Base-by-base conservation (phyloP, 441 rosid species). In the Bruguiera hainesii region DNA sequence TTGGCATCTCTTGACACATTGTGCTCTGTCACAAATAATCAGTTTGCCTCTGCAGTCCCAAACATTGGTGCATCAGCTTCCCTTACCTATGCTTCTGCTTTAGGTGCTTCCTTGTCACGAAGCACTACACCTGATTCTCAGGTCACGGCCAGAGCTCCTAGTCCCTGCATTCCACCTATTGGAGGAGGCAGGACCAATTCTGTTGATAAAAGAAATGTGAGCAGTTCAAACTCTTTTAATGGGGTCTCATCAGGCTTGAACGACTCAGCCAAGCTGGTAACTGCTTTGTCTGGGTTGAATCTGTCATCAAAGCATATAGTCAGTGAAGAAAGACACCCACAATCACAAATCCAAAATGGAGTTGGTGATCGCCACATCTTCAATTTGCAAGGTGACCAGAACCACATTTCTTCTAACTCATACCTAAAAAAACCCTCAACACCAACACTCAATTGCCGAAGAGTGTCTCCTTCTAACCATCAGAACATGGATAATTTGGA, bases 61-160 rank as follows among this genome's bases (percentile, higher is more conserved):
- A 78, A 56, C 46, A 55, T 76, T 46, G 85, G 86, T 21, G 66
- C 84, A 51, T 78, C 84, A 9, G 75, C 83, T 65, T 80, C 87
- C 49, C 86, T 81, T 69, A 65, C 81, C 63, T 83, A 83, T 84
- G 91, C 88, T 49, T 79, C 91, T 62, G 87, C 89, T 56, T 73
- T 84, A 61, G 91, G 86, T 61, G 80, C 82, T 33, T 80, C 91
- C 56, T 73, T 82, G 81, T 88, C 91, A 8, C 80, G 91, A 69
- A 86, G 87, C 71, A 68, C 81, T 63, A 86, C 94, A 4, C 89
- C 94, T 57, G 94, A 86, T 28, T 85, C 88, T 55, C 91, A 83
- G 63, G 80, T 81, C 69, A 73, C 77, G 2, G 87, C 84, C 39
- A 82, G 89, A 65, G 84, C 81, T 76, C 85, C 87, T 51, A 87